Base-by-base conservation (phyloP, 2,329 filamentous ascomycete genomes). In the Trichoderma lentiforme region DNA sequence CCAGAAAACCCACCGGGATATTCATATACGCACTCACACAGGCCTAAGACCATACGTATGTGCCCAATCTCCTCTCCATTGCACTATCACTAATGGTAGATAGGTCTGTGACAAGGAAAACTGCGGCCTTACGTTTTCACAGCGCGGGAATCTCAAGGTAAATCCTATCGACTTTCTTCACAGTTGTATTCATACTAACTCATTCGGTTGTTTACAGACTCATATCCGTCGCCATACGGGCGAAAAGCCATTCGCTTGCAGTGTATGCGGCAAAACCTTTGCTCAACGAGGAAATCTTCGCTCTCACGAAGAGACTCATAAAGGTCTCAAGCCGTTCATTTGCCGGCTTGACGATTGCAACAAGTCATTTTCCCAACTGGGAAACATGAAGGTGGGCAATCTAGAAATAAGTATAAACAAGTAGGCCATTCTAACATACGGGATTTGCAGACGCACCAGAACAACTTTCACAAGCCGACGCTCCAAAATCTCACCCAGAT, bases 1-100 rank as follows among this genome's bases (percentile, higher is more conserved):
- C 73, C 95, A 98, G 79, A 97, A 95, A 83, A 97, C 95, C 1
- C 95, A 98, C 77, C 87, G 98, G 12, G 92, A 96, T 73, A 98
- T 97, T 63, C 96, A 99, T 80, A 90, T 89, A 60, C 88, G 95
- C 74, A 91, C 92, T 5, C 96, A 99, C 81, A 97, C 93, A 2
- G 96, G 96, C 18, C 90, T 92, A 69, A 96, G 94, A 80, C 95
- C 95, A 73, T 98, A 95, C 80, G 92, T 97, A 84, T 86, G 93
- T 56, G 0, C 4, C 34, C 26, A 57, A 51, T 51, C 3, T n/a
- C 14, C 24, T 73, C 12, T 66, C 69, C 8, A 73, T 12, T 14
- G 11, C 28, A 39, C 36, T 53, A 36, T 26, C 36, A 71, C 78
- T 82, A 72, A 80, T 75, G 63, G 34, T n/a, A 34, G 4, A 72